Evolutionary conservation across 345 rosid species (phyloP).

Genomic region (Moringa oleifera): DNA sequence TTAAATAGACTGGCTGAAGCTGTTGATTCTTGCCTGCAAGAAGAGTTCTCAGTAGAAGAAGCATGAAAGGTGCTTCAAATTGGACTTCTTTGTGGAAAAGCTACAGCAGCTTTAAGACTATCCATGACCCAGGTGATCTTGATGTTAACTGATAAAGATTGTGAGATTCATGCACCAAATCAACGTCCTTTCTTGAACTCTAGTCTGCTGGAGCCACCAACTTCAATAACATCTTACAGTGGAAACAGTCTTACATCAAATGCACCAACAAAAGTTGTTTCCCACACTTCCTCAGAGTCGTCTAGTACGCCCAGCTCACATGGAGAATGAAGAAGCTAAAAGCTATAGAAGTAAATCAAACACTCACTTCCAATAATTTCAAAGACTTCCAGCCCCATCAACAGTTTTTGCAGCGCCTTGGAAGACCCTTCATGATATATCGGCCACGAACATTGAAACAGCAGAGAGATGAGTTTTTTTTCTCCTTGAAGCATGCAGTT

Average conservation of each 20-base stretch:
- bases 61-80: constrained; percentile 36
- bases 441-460: too few relatives aligned
- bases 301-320: constrained; percentile 25
- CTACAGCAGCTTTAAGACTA: constrained; percentile 37
- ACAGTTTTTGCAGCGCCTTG: too few relatives aligned
- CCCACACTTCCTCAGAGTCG: constrained; percentile 23
- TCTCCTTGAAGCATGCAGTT: too few relatives aligned
- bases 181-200: constrained; percentile 48
- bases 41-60: constrained; percentile 24
- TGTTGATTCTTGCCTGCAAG: constrained; percentile 22
- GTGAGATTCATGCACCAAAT: constrained; percentile 29
- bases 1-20: constrained; percentile 34
- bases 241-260: constrained; percentile 26
- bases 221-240: constrained; percentile 21
- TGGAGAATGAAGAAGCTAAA: constrained; percentile 18
- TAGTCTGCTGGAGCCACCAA: constrained; percentile 11
- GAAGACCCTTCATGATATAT: too few relatives aligned
- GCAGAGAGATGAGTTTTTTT: too few relatives aligned
- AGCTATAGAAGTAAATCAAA: constrained; percentile 7
- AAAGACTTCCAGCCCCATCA: too few relatives aligned
- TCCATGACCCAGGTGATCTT: constrained; percentile 37
- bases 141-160: constrained; percentile 23
- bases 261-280: constrained; percentile 17
- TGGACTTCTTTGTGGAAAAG: constrained; percentile 48
- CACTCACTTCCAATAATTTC: background rate